Conservation (phyloP, 495 filamentous ascomycete genomes). For the Penicillium maclennaniae region DNA sequence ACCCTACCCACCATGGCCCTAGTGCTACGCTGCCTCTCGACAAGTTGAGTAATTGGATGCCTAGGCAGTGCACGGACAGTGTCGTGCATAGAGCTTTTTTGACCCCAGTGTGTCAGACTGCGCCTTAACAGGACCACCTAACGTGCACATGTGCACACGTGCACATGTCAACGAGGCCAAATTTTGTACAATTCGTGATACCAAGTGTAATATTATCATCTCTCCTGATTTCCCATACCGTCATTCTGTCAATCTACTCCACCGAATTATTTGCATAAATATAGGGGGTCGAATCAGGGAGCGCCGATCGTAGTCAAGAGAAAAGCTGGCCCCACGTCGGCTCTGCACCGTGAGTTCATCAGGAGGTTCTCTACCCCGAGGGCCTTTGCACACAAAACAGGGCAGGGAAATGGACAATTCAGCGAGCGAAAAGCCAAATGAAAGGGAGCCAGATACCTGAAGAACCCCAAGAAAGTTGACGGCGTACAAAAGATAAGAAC, state of each 20-base stretch:
- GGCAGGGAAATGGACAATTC: neutral
- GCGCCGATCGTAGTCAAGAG: slow-evolving; percentile 20
- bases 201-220: slow-evolving; percentile 4
- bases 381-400: neutral
- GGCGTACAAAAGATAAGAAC: neutral
- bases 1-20: slow-evolving; percentile 2
- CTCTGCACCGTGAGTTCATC: slow-evolving; percentile 20
- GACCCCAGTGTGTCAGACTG: slow-evolving; percentile 8
- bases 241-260: neutral
- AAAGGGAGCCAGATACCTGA: neutral
- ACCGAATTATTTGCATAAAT: neutral
- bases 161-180: neutral
- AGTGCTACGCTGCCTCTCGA: slow-evolving; percentile 11
- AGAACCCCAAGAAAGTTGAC: neutral
- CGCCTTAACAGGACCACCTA: neutral
- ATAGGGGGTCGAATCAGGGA: slow-evolving; percentile 11
- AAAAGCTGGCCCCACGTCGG: slow-evolving; percentile 11
- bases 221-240: neutral
- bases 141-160: slow-evolving; percentile 3
- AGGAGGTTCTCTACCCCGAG: slow-evolving; percentile 10
- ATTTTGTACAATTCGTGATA: slow-evolving; percentile 12
- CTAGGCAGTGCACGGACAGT: slow-evolving; percentile 20
- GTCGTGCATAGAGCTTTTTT: neutral
- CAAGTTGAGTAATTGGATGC: slow-evolving; percentile 9
- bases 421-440: neutral